Evolutionary conservation across 169 alveolate genomes (phyloP).

Genomic region (Plasmodium yoelii): DNA sequence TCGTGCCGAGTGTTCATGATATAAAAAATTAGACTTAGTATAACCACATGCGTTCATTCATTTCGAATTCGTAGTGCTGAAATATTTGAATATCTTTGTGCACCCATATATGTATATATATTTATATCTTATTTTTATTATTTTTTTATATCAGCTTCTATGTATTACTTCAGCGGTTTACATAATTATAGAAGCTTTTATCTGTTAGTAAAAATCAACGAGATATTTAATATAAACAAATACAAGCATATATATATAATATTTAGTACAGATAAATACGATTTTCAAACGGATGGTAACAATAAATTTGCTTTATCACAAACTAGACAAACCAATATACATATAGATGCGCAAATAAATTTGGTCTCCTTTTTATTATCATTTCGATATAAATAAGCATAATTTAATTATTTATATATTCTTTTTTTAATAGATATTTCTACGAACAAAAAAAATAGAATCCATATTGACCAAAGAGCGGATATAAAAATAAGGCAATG

Average conservation of each 20-base stretch:
- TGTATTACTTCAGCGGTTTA: constrained; percentile 75
- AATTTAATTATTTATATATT: not conserved
- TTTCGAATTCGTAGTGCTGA: no score
- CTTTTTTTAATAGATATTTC: constrained; percentile 32
- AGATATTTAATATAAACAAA: constrained; percentile 74
- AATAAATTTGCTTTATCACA: not conserved
- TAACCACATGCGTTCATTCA: not conserved
- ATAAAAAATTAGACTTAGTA: not conserved
- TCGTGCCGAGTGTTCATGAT: not conserved
- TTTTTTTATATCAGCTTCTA: constrained; percentile 47
- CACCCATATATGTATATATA: not conserved
- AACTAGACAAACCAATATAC: not conserved
- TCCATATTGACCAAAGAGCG: constrained; percentile 59
- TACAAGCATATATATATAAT: constrained; percentile 68
- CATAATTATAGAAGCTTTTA: constrained; percentile 73
- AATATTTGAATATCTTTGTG: not conserved
- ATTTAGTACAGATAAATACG: constrained; percentile 70
- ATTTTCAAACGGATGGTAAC: constrained; percentile 75
- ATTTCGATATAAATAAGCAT: no score
- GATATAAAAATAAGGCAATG: constrained; percentile 76
- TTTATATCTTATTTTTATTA: not conserved
- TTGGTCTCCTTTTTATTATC: not conserved
- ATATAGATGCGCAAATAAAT: not conserved
- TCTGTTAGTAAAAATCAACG: constrained; percentile 44
- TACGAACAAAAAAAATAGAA: constrained; percentile 71